phyloP scores from a whole-genome alignment of 2,329 filamentous ascomycete genomes.

The Penicillium nordicum region DNA sequence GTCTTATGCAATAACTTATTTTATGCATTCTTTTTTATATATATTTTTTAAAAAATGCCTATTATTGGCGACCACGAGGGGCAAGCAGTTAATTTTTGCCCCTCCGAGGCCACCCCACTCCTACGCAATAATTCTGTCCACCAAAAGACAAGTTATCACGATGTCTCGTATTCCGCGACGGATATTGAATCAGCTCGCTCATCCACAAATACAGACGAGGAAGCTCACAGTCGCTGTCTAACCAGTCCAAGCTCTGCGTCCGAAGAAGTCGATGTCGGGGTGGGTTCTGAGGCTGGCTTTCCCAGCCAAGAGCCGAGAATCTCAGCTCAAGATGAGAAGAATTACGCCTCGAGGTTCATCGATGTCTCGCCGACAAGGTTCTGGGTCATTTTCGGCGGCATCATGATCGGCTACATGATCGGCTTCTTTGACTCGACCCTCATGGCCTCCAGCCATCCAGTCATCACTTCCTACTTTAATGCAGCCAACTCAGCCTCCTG shows the following conservation, averaged over 20 bases:
- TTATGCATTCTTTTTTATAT: not conserved
- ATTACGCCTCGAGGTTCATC: conserved; percentile 35
- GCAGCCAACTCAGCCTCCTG: conserved; percentile 76
- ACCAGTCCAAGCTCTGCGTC: conserved; percentile 28
- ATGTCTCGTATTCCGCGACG: not conserved
- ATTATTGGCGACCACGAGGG: not conserved
- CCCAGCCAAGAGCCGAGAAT: conserved; percentile 6
- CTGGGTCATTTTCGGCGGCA: conserved; percentile 60
- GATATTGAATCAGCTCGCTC: conserved; percentile 11
- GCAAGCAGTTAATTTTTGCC: not conserved
- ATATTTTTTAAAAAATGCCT: not conserved
- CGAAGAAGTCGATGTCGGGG: conserved; percentile 27
- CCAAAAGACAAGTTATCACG: conserved; percentile 10
- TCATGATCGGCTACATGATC: conserved; percentile 57
- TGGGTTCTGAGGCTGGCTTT: conserved; percentile 12
- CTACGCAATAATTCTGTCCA: not conserved
- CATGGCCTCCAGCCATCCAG: conserved; percentile 77
- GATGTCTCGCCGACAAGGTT: conserved; percentile 49
- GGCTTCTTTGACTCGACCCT: conserved; percentile 71
- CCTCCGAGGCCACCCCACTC: conserved; percentile 21
- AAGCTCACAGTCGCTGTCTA: conserved; percentile 16
- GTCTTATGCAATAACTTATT: not conserved
- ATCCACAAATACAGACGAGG: conserved; percentile 13
- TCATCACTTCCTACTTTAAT: conserved; percentile 76
- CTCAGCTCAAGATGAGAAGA: conserved; percentile 9